Evolutionary conservation across 1,284 basidiomycete genomes (phyloP).

Genomic region (Pyrrhoderma lamaoense): DNA sequence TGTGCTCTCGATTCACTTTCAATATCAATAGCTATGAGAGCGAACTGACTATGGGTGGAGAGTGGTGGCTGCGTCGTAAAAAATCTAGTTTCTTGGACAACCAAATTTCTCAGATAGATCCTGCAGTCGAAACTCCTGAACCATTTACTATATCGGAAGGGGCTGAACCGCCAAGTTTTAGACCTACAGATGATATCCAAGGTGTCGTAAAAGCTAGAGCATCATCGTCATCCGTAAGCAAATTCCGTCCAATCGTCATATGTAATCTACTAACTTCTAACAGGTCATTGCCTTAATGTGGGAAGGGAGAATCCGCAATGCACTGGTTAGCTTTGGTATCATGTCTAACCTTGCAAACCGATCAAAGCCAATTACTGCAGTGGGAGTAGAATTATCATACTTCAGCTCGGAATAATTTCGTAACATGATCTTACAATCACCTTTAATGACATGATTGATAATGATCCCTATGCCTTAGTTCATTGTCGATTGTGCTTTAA

Average conservation of each 20-base stretch:
- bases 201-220: conserved; percentile 88
- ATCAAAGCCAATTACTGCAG: conserved; percentile 76
- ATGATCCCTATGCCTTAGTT: too few relatives aligned
- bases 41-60: conserved; percentile 91
- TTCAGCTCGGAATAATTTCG: conserved; percentile 55
- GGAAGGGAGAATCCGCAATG: conserved; percentile 88
- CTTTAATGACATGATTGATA: too few relatives aligned
- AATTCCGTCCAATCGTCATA: conserved; percentile 2
- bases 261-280: conserved; percentile 8
- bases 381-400: conserved; percentile 89
- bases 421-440: too few relatives aligned
- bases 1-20: conserved; percentile 91
- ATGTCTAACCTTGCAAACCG: conserved; percentile 82
- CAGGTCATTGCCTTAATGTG: conserved; percentile 88
- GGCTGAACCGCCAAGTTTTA: conserved; percentile 16
- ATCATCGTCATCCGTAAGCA: conserved; percentile 77
- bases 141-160: conserved; percentile 12
- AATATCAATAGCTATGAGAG: conserved; percentile 97
- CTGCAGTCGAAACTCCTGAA: conserved; percentile 7
- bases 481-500: too few relatives aligned
- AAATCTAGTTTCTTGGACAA: conserved; percentile 7
- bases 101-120: conserved; percentile 10
- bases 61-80: conserved; percentile 79
- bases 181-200: conserved; percentile 42
- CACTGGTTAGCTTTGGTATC: conserved; percentile 84